Conservation (phyloP, 1,139 yeast genomes). For the Torulaspora pretoriensis region DNA sequence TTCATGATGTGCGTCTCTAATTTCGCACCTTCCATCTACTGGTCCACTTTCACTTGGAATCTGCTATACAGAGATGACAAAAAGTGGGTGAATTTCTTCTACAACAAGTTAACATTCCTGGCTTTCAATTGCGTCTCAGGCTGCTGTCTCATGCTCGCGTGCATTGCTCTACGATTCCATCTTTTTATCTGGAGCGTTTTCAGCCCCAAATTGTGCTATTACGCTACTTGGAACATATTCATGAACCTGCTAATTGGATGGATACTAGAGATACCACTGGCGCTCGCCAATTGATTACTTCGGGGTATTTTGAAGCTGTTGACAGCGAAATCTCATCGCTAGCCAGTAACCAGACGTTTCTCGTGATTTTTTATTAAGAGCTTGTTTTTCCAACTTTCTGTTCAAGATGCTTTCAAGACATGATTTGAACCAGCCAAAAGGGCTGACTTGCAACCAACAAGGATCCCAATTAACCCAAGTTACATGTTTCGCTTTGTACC, state of each 20-base stretch:
- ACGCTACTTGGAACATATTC: slow-evolving; percentile 67
- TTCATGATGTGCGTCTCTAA: slow-evolving; percentile 73
- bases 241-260: slow-evolving; percentile 39
- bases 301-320: background rate
- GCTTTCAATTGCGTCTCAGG: slow-evolving; percentile 61
- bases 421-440: background rate
- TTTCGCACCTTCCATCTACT: slow-evolving; percentile 79
- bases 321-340: background rate
- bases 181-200: slow-evolving; percentile 96
- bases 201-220: slow-evolving; percentile 83
- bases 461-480: background rate
- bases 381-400: background rate
- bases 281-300: background rate
- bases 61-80: slow-evolving; percentile 41
- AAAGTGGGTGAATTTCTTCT: slow-evolving; percentile 30
- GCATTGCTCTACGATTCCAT: slow-evolving; percentile 73
- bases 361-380: background rate
- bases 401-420: background rate
- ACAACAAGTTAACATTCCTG: slow-evolving; percentile 20
- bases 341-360: background rate
- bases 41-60: slow-evolving; percentile 60
- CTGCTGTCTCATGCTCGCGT: slow-evolving; percentile 58
- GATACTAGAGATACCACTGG: slow-evolving; percentile 22
- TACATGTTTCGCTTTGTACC: slow-evolving; percentile 8
- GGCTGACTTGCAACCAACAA: background rate